Evolutionary conservation across 208 protist species (phyloP), one percentile per base, ranked within the genome.

Genomic region (Borovskyia barvae): DNA sequence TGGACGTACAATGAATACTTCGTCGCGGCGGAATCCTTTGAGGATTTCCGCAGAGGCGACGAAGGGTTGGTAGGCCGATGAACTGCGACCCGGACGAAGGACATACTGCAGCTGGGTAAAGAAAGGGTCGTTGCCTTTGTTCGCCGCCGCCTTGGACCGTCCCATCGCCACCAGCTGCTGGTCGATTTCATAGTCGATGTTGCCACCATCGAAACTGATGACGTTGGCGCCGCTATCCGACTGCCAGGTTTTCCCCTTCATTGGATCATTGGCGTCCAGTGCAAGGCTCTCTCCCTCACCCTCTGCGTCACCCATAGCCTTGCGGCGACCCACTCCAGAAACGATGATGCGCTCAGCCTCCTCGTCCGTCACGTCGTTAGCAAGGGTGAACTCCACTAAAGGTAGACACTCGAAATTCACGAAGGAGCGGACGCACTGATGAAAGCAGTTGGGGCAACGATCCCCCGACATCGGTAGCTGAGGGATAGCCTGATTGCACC

Each of bases 351-450:
- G 75, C 77, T 92, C 76, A 7, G 92, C 91, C 57, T 94, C 92
- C 39, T 89, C 90, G 62, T 97, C 91, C 11, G 68, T 74, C 11
- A 97, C 55, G 28, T 87, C 82, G 60, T 95, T 90, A 5, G 82
- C 75, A 22, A 97, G 68, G 17, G 72, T 67, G 62, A 98, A 97
- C 76, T 98, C 92, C 8, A 98, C 96, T 12, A 98, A 82, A 25
- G 96, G 97, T 56, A 98, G 82, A 28, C 58, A 74, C 49, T 97
- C 80, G 77, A 97, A 98, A 41, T 75, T 80, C 28, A 86, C 73
- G 64, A 97, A 97, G 19, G 82, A 97, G 49, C 91, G 85, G 56
- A 97, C 78, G 71, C 98, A 98, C 15, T 87, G 87, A 61, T 98
- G 94, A n/a, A 62, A 66, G 75, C 97, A 98, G 53, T 78, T 85